Conservation (phyloP, 805 yeast species). For the Lachancea fermentati region DNA sequence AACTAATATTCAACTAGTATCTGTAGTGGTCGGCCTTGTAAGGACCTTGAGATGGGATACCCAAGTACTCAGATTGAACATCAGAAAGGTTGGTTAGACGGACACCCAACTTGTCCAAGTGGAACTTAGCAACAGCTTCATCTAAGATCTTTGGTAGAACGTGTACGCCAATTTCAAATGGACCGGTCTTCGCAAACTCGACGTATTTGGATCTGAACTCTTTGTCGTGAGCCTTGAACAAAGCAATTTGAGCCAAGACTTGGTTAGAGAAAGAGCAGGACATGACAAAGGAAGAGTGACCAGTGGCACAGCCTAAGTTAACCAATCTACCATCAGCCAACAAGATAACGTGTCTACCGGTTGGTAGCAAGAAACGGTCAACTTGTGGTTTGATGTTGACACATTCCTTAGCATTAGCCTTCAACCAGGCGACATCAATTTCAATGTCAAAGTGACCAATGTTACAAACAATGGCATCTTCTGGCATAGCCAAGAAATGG, state of each 20-base stretch:
- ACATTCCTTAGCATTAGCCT: conserved; percentile 86
- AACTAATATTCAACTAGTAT: conserved; percentile 71
- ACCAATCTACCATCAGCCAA: conserved; percentile 99
- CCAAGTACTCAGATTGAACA: conserved; percentile 91
- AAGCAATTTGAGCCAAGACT: conserved; percentile 97
- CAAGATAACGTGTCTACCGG: conserved; percentile 90
- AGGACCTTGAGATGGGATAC: conserved; percentile 90
- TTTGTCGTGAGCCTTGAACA: conserved; percentile 81
- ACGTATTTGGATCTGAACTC: conserved; percentile 74
- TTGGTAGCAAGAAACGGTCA: conserved; percentile 86
- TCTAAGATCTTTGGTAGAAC: conserved; percentile 96
- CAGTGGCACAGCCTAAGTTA: conserved; percentile 99
- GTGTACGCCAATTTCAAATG: conserved; percentile 89
- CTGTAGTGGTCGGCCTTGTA: conserved; percentile 98
- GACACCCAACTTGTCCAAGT: conserved; percentile 91
- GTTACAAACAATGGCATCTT: conserved; percentile 99
- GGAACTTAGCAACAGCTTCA: conserved; percentile 97
- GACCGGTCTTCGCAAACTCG: conserved; percentile 90
- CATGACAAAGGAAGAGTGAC: conserved; percentile 98
- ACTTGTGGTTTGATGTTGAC: conserved; percentile 99
- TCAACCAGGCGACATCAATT: conserved; percentile 98
- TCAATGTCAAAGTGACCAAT: conserved; percentile 99
- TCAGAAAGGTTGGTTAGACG: conserved; percentile 68
- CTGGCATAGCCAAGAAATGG: conserved; percentile 92
- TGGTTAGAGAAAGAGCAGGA: conserved; percentile 99